phyloP scores from a whole-genome alignment of 257 asterid genomes.

The Nicotiana otophora region DNA sequence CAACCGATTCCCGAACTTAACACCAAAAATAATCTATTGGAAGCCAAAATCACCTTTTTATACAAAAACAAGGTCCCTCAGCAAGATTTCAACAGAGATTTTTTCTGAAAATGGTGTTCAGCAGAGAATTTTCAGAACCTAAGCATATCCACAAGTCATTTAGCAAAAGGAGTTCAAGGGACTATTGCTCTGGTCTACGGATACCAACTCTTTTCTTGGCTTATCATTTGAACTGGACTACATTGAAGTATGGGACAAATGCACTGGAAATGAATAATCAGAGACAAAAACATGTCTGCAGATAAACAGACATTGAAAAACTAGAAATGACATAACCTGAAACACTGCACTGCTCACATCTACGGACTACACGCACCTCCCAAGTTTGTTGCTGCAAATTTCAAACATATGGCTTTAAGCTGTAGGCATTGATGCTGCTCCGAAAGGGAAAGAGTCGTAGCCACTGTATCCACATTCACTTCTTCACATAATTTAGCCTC shows the following conservation, averaged over 20 bases:
- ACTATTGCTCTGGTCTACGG: not conserved
- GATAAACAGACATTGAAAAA: slow-evolving; percentile 29
- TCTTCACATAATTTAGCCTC: slow-evolving; percentile 82
- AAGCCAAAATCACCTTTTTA: not conserved
- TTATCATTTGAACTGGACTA: no score
- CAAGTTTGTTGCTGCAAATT: slow-evolving; percentile 92
- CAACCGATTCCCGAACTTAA: not conserved
- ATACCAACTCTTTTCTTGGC: no score
- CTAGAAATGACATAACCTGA: slow-evolving; percentile 64
- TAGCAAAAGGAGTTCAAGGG: not conserved
- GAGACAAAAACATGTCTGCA: slow-evolving; percentile 27
- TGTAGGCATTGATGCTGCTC: slow-evolving; percentile 81
- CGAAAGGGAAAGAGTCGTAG: slow-evolving; percentile 86
- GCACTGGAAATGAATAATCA: slow-evolving; percentile 15
- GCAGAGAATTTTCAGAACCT: no score
- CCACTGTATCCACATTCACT: slow-evolving; percentile 71
- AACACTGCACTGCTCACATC: slow-evolving; percentile 83
- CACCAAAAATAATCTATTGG: not conserved
- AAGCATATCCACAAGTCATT: not conserved
- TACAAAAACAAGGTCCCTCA: not conserved
- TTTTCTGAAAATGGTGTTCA: no score
- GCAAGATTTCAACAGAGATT: no score
- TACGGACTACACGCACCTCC: slow-evolving; percentile 99
- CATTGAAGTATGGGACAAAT: no score
- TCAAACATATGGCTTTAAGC: slow-evolving; percentile 83